phyloP scores from a whole-genome alignment of 108 stramenopile genomes.

The Cyclotella choctawhatcheeana region DNA sequence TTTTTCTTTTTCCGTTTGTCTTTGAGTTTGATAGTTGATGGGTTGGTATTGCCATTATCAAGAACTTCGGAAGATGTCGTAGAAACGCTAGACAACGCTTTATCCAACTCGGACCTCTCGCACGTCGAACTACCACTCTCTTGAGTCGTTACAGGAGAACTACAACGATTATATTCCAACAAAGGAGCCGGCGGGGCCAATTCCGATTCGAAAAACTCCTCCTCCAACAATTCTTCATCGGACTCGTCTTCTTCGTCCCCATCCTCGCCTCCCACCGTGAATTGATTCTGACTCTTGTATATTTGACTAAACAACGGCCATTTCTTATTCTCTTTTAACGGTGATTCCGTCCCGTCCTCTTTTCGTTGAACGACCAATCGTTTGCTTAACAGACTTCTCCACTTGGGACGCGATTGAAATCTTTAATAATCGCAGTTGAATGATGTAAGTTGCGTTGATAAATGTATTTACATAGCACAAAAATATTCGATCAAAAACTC shows the following conservation, averaged over 20 bases:
- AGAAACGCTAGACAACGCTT: background rate
- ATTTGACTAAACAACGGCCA: constrained; percentile 42
- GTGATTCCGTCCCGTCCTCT: constrained; percentile 36
- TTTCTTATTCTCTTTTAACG: constrained; percentile 17
- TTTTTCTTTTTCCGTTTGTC: constrained; percentile 3
- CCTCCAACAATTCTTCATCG: constrained; percentile 23
- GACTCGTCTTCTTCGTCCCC: constrained; percentile 23
- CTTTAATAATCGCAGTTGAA: background rate
- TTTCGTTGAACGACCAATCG: constrained; percentile 31
- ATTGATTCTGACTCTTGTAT: constrained; percentile 47
- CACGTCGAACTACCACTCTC: constrained; percentile 35
- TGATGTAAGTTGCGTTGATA: background rate
- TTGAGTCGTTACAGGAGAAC: constrained; percentile 25
- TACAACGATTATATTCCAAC: background rate
- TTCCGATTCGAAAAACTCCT: constrained; percentile 26
- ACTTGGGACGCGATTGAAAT: constrained; percentile 41
- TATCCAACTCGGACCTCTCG: constrained; percentile 1
- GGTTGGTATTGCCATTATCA: no score
- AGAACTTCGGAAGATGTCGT: background rate
- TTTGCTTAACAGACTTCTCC: constrained; percentile 46
- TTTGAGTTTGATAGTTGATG: background rate
- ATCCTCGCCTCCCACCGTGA: constrained; percentile 22
- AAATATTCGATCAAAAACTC: no score
- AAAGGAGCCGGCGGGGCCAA: constrained; percentile 24
- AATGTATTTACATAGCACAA: no score